Evolutionary conservation across 1,139 yeast genomes (phyloP), one percentile per base, ranked within the genome.

Genomic region (Sugiyamaella paludigena): DNA sequence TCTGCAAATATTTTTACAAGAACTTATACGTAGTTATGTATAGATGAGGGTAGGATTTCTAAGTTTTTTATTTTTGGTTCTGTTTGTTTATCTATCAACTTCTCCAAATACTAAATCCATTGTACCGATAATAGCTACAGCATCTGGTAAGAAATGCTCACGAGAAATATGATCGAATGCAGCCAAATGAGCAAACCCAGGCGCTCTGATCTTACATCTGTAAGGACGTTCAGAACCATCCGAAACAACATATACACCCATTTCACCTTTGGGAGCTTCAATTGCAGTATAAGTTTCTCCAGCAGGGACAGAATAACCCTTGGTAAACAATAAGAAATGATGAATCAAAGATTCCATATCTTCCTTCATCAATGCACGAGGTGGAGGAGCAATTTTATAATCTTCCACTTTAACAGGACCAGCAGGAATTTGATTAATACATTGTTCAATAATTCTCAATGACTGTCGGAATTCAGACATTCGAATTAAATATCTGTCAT

Each of bases 81-180:
- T n/a, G n/a, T n/a, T n/a, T n/a, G 3, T 34, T 48, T 74, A 87
- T 74, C 95, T 89, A 75, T 87, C 95, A 60, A 87, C 95, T 72
- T 87, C 96, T 64, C 95, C 95, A 69, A 87, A 87, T 69, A 87
- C 96, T 70, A 87, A 81, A 76, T 87, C 96, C 95, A 87, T 87
- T 55, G 95, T 87, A 75, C 96, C 96, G 66, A 87, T 87, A 67
- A 87, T 87, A 55, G 96, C 95, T 51, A 87, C 96, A 32, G 95
- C 94, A 72, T 87, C 96, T 51, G 96, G 95, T 69, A 87, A 75
- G 73, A 85, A 84, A 71, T 86, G 87, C 65, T 92, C 91, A 71
- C 94, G 82, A 34, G 92, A 76, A 61, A 87, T 82, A 67, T 84
- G 89, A 69, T 87, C 96, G 61, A 87, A 85, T 27, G 92, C 95